Conservation (phyloP, 495 filamentous ascomycete species). For the Paragyromitra xinjiangensis region DNA sequence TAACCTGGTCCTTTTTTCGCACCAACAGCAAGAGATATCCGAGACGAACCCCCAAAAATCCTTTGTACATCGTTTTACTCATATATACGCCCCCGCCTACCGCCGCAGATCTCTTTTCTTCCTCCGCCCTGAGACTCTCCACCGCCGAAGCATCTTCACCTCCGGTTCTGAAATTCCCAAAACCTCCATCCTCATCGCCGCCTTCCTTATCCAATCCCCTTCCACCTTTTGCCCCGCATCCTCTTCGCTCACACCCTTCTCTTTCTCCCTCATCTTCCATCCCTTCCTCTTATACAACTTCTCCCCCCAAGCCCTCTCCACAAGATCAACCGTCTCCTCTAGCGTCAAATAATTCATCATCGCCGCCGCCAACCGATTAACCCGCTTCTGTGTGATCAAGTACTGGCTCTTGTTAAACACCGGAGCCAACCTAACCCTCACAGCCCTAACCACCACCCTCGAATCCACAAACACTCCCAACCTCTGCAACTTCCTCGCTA, state of each 20-base stretch:
- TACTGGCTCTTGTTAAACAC: slow-evolving; percentile 10
- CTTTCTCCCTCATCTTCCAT: slow-evolving; percentile 27
- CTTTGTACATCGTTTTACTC: not conserved
- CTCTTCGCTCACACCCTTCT: not conserved
- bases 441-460: slow-evolving; percentile 34
- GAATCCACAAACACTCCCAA: slow-evolving; percentile 49
- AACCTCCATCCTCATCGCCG: slow-evolving; percentile 17
- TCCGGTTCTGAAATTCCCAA: slow-evolving; percentile 6
- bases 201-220: not conserved
- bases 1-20: not conserved
- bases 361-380: slow-evolving; percentile 31
- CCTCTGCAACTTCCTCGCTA: slow-evolving; percentile 12
- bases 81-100: slow-evolving; percentile 9
- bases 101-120: not conserved
- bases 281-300: slow-evolving; percentile 24
- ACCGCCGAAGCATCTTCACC: slow-evolving; percentile 20
- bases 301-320: slow-evolving; percentile 46
- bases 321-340: slow-evolving; percentile 21
- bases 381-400: slow-evolving; percentile 12
- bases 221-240: slow-evolving; percentile 3
- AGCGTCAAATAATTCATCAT: slow-evolving; percentile 29
- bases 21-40: not conserved
- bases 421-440: slow-evolving; percentile 39
- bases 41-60: not conserved
- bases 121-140: slow-evolving; percentile 17